Evolutionary conservation across 2,329 filamentous ascomycete species (phyloP).

Genomic region (Colletotrichum eremochloae): DNA sequence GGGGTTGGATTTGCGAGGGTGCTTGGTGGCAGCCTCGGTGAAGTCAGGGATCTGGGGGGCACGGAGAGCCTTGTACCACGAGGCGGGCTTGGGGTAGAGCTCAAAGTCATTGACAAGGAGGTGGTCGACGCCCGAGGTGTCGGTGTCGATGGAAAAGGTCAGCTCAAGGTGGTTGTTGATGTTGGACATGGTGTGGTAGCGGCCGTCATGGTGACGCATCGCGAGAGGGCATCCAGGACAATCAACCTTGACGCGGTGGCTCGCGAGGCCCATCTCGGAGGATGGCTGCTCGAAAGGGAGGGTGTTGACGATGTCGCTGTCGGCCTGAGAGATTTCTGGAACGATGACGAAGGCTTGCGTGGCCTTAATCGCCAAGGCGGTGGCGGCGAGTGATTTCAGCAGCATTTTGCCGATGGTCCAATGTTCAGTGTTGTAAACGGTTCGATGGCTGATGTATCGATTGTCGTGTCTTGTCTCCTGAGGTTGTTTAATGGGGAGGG

Average conservation of each 20-base stretch:
- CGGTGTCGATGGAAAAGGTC: slow-evolving; percentile 66
- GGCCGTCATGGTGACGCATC: slow-evolving; percentile 47
- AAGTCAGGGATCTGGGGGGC: slow-evolving; percentile 60
- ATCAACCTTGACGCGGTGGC: slow-evolving; percentile 61
- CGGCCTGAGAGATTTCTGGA: slow-evolving; percentile 60
- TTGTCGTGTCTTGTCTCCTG: neutral
- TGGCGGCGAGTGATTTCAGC: slow-evolving; percentile 50
- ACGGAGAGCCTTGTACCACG: slow-evolving; percentile 58
- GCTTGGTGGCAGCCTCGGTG: slow-evolving; percentile 47
- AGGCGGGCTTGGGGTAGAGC: slow-evolving; percentile 68
- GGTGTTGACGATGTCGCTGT: slow-evolving; percentile 58
- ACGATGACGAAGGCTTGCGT: slow-evolving; percentile 66
- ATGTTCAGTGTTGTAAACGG: neutral
- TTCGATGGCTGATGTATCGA: neutral
- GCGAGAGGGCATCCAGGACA: slow-evolving; percentile 67
- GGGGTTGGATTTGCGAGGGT: slow-evolving; percentile 50
- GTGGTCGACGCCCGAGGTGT: slow-evolving; percentile 54
- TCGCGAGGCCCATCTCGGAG: slow-evolving; percentile 48
- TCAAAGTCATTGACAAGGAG: slow-evolving; percentile 72
- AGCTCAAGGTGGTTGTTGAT: slow-evolving; percentile 61
- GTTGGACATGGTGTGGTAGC: slow-evolving; percentile 45
- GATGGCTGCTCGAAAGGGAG: slow-evolving; percentile 50
- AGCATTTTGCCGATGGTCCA: slow-evolving; percentile 47
- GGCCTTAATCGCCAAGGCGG: slow-evolving; percentile 51
- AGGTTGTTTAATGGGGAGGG: neutral